These are phyloP conservation scores for Aureobasidium uvarum DNA, from an alignment of 2,329 filamentous ascomycete species.

Conservation along the genomic window DNA sequence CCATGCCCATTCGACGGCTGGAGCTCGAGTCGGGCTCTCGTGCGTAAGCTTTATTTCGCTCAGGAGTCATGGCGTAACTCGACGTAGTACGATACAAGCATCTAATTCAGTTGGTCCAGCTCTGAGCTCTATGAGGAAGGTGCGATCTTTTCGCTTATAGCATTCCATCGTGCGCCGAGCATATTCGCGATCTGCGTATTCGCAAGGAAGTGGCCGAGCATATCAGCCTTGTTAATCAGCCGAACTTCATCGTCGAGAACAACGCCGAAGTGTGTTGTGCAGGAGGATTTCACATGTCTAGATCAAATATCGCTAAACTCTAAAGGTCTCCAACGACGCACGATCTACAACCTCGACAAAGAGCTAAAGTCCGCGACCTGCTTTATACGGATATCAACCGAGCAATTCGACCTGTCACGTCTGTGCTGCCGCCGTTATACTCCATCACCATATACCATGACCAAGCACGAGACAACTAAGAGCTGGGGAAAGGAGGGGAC, in stretches of 20 bases:
- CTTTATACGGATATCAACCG: background rate
- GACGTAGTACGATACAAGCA: conserved; percentile 7
- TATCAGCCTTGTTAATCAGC: conserved; percentile 21
- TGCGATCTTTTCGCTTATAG: conserved; percentile 6
- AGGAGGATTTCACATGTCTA: background rate
- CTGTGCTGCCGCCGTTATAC: background rate
- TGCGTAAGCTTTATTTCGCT: background rate
- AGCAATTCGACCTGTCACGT: background rate
- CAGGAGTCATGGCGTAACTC: background rate
- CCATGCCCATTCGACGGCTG: background rate
- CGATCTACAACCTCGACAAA: background rate
- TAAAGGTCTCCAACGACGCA: background rate
- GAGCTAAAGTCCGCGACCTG: background rate
- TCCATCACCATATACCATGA: background rate
- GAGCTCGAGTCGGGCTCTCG: background rate
- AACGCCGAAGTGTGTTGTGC: background rate
- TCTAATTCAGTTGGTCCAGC: background rate
- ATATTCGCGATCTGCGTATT: background rate
- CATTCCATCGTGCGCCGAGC: background rate
- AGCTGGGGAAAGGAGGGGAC: conserved; percentile 10
- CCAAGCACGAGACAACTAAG: background rate
- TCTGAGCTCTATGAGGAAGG: conserved; percentile 13
- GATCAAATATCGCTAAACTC: background rate
- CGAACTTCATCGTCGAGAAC: background rate
- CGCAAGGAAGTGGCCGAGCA: background rate